Evolutionary conservation across 192 early-diverging fungal species (phyloP).

Genomic region (Paraglomus occultum): DNA sequence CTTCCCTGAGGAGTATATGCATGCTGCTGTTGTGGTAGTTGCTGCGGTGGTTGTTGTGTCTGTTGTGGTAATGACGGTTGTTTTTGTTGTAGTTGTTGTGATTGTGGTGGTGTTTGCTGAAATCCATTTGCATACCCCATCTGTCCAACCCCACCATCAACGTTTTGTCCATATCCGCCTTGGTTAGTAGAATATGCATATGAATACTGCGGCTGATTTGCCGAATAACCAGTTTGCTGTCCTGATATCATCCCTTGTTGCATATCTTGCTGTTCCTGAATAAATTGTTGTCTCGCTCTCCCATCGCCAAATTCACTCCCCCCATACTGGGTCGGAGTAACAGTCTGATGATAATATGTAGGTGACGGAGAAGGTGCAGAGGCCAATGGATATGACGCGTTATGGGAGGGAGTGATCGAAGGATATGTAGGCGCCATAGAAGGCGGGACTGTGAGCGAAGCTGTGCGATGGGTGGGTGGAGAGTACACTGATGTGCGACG

Average conservation of each 20-base stretch:
- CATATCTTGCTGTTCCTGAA: not conserved
- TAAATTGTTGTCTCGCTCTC: not conserved
- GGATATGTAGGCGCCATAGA: constrained; percentile 5
- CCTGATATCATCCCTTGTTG: constrained; percentile 1
- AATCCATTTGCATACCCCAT: not conserved
- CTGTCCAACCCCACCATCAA: no score
- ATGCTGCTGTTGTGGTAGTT: not conserved
- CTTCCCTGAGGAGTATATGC: not conserved
- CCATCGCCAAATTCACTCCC: not conserved
- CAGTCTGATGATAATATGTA: constrained; percentile 14
- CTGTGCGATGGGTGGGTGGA: not conserved
- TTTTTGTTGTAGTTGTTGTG: not conserved
- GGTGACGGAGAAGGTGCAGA: constrained; percentile 25
- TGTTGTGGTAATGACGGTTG: not conserved
- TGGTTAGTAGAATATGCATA: not conserved
- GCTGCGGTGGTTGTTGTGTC: constrained; percentile 2
- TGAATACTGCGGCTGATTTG: not conserved
- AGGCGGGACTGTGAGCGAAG: not conserved
- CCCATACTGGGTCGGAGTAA: constrained; percentile 4
- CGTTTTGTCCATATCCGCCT: no score
- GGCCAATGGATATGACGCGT: constrained; percentile 18
- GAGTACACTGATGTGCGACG: constrained; percentile 5
- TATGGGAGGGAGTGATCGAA: not conserved
- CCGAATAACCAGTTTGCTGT: not conserved
- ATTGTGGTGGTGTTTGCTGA: not conserved